Percentiles rank a stretch among this genome's conserved stretches.
Evolutionary conservation across 1,139 yeast genomes (phyloP).

Genomic region (Scheffersomyces titani): DNA sequence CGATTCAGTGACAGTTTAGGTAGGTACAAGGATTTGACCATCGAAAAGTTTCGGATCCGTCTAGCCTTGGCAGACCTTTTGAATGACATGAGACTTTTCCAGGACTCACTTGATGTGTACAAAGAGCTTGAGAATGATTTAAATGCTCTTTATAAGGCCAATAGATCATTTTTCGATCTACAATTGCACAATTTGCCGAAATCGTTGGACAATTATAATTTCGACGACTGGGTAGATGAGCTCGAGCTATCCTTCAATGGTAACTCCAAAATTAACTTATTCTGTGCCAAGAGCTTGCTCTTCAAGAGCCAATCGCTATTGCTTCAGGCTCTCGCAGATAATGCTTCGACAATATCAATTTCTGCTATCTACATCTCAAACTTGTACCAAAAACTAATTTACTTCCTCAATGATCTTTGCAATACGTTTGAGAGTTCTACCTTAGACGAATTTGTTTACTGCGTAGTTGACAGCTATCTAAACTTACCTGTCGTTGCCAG

Average conservation of each 20-base stretch:
- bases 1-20: conserved; percentile 36
- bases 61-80: conserved; percentile 30
- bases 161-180: background rate
- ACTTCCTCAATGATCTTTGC: conserved; percentile 42
- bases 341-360: conserved; percentile 31
- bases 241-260: conserved; percentile 12
- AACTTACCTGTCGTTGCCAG: conserved; percentile 26
- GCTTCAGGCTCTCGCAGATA: conserved; percentile 29
- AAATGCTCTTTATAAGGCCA: conserved; percentile 19
- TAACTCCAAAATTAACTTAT: conserved; percentile 21
- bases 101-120: conserved; percentile 56
- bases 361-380: conserved; percentile 34
- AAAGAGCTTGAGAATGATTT: conserved; percentile 35
- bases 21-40: conserved; percentile 25
- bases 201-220: conserved; percentile 14
- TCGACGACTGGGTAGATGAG: conserved; percentile 16
- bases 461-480: conserved; percentile 32
- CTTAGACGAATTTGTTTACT: conserved; percentile 31
- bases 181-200: background rate
- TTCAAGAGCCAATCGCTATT: conserved; percentile 29
- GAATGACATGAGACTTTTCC: conserved; percentile 54
- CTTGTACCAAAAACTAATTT: conserved; percentile 31
- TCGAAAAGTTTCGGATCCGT: conserved; percentile 15
- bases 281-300: conserved; percentile 27
- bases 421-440: conserved; percentile 15